phyloP scores from a whole-genome alignment of 2,329 filamentous ascomycete species.

The Cephalotrichum gorgonifer region DNA sequence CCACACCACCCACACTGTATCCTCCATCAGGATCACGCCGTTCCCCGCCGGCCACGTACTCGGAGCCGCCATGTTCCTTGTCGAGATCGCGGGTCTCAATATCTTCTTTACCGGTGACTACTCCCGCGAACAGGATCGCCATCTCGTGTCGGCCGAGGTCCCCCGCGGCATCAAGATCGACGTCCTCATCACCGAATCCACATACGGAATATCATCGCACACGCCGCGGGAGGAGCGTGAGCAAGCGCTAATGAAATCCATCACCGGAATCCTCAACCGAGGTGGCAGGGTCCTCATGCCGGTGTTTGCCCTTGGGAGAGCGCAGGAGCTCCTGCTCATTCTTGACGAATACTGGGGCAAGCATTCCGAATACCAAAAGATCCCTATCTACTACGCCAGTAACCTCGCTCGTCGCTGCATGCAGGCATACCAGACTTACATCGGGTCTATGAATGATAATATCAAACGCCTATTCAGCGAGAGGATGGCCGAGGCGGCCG shows the following conservation, averaged over 20 bases:
- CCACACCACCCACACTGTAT: conserved; percentile 94
- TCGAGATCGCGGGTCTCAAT: conserved; percentile 93
- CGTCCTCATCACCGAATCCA: conserved; percentile 94
- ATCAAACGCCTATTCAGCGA: conserved; percentile 93
- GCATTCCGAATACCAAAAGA: conserved; percentile 77
- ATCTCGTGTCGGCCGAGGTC: conserved; percentile 88
- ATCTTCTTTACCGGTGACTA: conserved; percentile 98
- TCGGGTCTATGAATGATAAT: conserved; percentile 98
- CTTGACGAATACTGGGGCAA: conserved; percentile 95
- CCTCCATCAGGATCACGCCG: conserved; percentile 90
- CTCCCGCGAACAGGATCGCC: conserved; percentile 87
- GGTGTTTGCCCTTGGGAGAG: conserved; percentile 87
- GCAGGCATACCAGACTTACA: conserved; percentile 97
- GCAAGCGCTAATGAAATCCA: conserved; percentile 87
- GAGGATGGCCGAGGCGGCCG: conserved; percentile 82
- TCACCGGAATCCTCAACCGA: conserved; percentile 81
- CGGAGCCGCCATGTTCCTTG: conserved; percentile 94
- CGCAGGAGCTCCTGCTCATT: conserved; percentile 88
- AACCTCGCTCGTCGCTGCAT: conserved; percentile 94
- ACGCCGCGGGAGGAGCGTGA: conserved; percentile 86
- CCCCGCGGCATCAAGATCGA: conserved; percentile 86
- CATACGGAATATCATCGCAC: conserved; percentile 91
- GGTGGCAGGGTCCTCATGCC: conserved; percentile 90
- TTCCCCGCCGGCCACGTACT: conserved; percentile 97
- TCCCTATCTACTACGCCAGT: conserved; percentile 94